A percentile compares a stretch with the other conserved stretches of the same genome.
Evolutionary conservation across 495 filamentous ascomycete genomes (phyloP).

Genomic region (Penicillium egyptiacum): DNA sequence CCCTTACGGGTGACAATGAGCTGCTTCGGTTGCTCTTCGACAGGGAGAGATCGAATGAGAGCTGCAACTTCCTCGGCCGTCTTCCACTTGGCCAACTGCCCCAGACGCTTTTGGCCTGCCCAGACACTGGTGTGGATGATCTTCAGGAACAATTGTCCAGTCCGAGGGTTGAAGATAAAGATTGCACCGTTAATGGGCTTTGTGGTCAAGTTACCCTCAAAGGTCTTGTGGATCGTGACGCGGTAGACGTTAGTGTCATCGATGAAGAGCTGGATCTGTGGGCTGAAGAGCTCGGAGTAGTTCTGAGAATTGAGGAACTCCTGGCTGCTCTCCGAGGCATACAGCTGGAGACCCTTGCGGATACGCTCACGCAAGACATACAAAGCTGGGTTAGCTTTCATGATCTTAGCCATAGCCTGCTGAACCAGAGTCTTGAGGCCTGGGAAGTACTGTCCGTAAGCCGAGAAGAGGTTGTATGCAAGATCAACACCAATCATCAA

Average conservation of each 20-base stretch:
- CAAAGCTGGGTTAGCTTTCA: conserved; percentile 98
- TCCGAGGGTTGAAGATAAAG: conserved; percentile 99
- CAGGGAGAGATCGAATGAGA: conserved; percentile 91
- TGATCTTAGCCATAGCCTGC: conserved; percentile 99
- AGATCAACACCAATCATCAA: conserved; percentile 98
- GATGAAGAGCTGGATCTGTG: conserved; percentile 98
- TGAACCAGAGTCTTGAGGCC: conserved; percentile 95
- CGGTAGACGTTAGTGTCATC: conserved; percentile 99
- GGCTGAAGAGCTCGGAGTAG: conserved; percentile 98
- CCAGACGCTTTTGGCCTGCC: conserved; percentile 99
- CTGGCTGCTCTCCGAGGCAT: conserved; percentile 98
- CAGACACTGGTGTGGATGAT: conserved; percentile 99
- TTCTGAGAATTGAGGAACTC: conserved; percentile 99
- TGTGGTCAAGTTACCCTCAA: conserved; percentile 98
- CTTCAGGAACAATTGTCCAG: conserved; percentile 97
- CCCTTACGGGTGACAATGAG: conserved; percentile 98
- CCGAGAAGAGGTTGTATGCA: conserved; percentile 97
- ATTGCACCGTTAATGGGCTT: conserved; percentile 99
- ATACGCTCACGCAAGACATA: conserved; percentile 98
- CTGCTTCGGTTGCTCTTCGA: conserved; percentile 99
- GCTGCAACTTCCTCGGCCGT: conserved; percentile 99
- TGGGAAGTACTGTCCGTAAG: conserved; percentile 98
- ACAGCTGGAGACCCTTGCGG: conserved; percentile 95
- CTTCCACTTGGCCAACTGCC: conserved; percentile 99
- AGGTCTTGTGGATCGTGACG: conserved; percentile 99